phyloP scores from a whole-genome alignment of 208 protist species.

The Naegleria lovaniensis region DNA sequence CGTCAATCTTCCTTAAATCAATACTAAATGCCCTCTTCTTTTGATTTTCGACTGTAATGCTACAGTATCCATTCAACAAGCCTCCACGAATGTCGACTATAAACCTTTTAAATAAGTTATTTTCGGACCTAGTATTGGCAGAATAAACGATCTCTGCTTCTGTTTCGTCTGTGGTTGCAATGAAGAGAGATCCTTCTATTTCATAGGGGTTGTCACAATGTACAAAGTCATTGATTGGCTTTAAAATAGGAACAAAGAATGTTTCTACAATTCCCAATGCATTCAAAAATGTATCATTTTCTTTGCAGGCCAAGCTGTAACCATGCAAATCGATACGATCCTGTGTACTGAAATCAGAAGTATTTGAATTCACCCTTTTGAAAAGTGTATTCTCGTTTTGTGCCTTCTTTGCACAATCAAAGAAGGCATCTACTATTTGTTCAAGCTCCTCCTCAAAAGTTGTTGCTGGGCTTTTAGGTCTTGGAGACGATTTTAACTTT shows the following conservation, averaged over 20 bases:
- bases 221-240: neutral
- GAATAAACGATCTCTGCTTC: neutral
- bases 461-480: neutral
- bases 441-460: neutral
- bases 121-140: neutral
- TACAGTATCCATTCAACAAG: neutral
- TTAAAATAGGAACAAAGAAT: neutral
- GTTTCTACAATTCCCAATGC: neutral
- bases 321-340: neutral
- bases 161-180: neutral
- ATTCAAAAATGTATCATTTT: neutral
- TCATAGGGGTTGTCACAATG: neutral
- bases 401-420: neutral
- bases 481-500: neutral
- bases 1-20: neutral
- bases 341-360: neutral
- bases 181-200: neutral
- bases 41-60: neutral
- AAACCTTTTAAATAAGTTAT: neutral
- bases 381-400: neutral
- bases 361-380: neutral
- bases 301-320: neutral
- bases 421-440: neutral
- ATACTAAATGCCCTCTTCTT: neutral
- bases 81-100: neutral